phyloP scores from a whole-genome alignment of 2,329 filamentous ascomycete genomes.

The Fusarium incarnatum region DNA sequence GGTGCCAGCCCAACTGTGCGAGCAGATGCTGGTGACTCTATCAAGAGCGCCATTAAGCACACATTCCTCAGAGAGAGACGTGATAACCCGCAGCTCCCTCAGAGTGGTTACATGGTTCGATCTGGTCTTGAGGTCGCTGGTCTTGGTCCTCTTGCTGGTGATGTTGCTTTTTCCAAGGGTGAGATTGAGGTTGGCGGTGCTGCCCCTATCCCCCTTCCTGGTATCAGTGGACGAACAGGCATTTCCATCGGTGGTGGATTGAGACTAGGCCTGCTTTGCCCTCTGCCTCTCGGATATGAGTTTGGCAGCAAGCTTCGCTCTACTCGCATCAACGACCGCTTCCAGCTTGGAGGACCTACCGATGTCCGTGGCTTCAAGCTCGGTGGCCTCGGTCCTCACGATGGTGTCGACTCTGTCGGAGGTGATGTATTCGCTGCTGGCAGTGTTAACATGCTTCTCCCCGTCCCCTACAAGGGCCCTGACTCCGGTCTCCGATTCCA shows the following conservation, averaged over 20 bases:
- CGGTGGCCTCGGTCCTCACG: constrained; percentile 87
- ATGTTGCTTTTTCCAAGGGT: constrained; percentile 94
- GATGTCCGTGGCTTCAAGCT: constrained; percentile 95
- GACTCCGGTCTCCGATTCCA: constrained; percentile 90
- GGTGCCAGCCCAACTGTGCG: constrained; percentile 85
- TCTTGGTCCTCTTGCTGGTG: constrained; percentile 83
- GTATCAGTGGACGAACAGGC: constrained; percentile 75
- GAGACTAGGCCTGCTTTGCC: constrained; percentile 84
- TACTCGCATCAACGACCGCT: constrained; percentile 92
- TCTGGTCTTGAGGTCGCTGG: constrained; percentile 87
- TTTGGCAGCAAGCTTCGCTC: constrained; percentile 66
- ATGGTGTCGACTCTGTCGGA: constrained; percentile 86
- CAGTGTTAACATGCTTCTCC: constrained; percentile 85
- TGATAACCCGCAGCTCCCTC: constrained; percentile 87
- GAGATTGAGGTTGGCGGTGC: constrained; percentile 85
- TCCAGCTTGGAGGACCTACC: constrained; percentile 92
- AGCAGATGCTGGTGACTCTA: constrained; percentile 86
- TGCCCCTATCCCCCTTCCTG: constrained; percentile 77
- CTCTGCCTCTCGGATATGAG: constrained; percentile 74
- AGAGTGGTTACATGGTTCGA: constrained; percentile 83
- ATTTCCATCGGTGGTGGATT: constrained; percentile 86
- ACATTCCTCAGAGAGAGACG: constrained; percentile 83
- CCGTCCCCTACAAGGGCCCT: constrained; percentile 82
- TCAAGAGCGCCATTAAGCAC: constrained; percentile 89
- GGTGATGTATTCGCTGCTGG: constrained; percentile 93